These are phyloP conservation scores for Nissolia schottii DNA, from an alignment of 306 rosid species.

Conservation along the genomic window DNA sequence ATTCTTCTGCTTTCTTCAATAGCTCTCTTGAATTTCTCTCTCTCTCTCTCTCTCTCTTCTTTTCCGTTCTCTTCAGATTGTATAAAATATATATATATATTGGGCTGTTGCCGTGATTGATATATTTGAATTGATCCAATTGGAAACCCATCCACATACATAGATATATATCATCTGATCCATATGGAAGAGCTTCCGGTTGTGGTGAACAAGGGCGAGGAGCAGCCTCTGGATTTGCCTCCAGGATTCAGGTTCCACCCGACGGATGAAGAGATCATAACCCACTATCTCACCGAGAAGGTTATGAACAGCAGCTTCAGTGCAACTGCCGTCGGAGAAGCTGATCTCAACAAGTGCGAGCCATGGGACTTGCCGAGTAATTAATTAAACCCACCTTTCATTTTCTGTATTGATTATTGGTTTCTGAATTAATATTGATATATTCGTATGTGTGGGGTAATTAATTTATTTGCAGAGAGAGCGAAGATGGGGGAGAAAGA, in stretches of 20 bases:
- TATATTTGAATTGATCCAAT: constrained; percentile 1
- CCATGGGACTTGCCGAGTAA: constrained; percentile 96
- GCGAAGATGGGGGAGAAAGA: constrained; percentile 98
- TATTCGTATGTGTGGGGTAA: neutral
- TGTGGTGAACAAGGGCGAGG: constrained; percentile 48
- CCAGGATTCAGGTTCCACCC: constrained; percentile 98
- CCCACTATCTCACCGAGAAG: constrained; percentile 58
- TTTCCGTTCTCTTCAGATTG: neutral
- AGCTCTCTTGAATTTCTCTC: neutral
- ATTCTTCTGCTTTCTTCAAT: neutral
- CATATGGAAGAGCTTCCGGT: constrained; percentile 59
- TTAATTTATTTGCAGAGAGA: constrained; percentile 47
- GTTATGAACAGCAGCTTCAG: constrained; percentile 53
- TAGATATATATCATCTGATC: too few species aligned
- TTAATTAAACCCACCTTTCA: neutral
- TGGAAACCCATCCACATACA: too few species aligned
- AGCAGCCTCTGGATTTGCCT: constrained; percentile 60
- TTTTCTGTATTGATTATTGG: neutral
- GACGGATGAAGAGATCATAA: constrained; percentile 78
- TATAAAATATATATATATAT: neutral
- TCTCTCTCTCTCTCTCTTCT: neutral
- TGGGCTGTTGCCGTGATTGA: constrained; percentile 22
- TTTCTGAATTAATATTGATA: neutral
- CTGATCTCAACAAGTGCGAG: constrained; percentile 85
- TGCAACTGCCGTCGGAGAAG: constrained; percentile 82